phyloP scores from a whole-genome alignment of 2,329 filamentous ascomycete genomes.

The Fusarium goolgardi region DNA sequence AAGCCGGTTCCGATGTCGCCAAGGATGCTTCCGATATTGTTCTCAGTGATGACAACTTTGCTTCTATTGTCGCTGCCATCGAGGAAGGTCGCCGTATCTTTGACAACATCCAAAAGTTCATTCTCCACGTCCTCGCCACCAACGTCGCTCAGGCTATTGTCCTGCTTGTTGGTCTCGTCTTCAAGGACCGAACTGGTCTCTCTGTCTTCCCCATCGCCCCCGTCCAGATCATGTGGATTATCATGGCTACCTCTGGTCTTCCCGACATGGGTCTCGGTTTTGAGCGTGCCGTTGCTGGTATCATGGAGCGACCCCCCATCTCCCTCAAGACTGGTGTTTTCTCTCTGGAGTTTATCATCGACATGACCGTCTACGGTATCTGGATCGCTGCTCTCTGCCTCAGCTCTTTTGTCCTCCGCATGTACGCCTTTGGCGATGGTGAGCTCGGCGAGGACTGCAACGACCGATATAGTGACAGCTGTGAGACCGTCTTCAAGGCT shows the following conservation, averaged over 20 bases:
- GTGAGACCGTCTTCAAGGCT: constrained; percentile 75
- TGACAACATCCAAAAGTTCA: constrained; percentile 81
- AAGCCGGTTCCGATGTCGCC: constrained; percentile 71
- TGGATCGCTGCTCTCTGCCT: constrained; percentile 76
- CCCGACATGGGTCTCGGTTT: constrained; percentile 83
- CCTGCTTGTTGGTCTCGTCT: constrained; percentile 76
- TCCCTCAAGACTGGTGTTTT: constrained; percentile 71
- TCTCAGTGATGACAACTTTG: constrained; percentile 79
- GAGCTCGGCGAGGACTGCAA: constrained; percentile 71
- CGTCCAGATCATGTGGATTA: constrained; percentile 84
- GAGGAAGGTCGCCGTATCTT: constrained; percentile 79
- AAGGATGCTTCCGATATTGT: constrained; percentile 75
- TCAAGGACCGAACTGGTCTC: constrained; percentile 72
- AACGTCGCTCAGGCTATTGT: constrained; percentile 79
- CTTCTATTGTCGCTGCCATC: constrained; percentile 76
- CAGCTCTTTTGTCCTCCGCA: constrained; percentile 70
- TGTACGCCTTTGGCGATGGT: constrained; percentile 73
- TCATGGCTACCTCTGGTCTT: constrained; percentile 80
- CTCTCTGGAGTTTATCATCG: constrained; percentile 72
- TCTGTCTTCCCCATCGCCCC: constrained; percentile 80
- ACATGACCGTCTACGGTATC: constrained; percentile 75
- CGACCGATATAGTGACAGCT: constrained; percentile 63
- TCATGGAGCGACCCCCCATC: constrained; percentile 75
- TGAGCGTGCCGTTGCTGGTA: constrained; percentile 75
- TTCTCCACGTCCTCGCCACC: constrained; percentile 75